phyloP scores from a whole-genome alignment of 2,329 filamentous ascomycete species.

The Aplosporella prunicola region DNA sequence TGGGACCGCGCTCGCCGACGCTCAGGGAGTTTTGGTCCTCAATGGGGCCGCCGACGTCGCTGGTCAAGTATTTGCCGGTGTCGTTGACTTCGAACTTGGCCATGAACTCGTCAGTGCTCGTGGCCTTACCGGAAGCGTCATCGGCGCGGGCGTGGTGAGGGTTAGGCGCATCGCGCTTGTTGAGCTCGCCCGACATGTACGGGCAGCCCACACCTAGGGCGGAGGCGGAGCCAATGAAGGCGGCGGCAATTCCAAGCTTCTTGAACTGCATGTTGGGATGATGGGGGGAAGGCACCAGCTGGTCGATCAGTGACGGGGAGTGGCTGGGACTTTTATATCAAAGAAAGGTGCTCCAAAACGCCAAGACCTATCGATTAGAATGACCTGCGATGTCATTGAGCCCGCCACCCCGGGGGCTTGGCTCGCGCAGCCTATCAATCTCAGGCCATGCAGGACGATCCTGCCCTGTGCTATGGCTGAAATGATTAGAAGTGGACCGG shows the following conservation, averaged over 20 bases:
- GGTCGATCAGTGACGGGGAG: neutral
- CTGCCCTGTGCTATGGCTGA: conserved; percentile 7
- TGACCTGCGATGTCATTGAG: neutral
- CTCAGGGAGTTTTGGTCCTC: conserved; percentile 57
- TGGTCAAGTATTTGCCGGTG: conserved; percentile 39
- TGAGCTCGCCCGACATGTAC: conserved; percentile 24
- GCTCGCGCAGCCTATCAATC: conserved; percentile 9
- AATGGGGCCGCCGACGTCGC: conserved; percentile 59
- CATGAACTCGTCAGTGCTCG: conserved; percentile 26
- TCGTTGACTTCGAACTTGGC: conserved; percentile 29
- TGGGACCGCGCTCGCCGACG: conserved; percentile 57
- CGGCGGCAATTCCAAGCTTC: conserved; percentile 9
- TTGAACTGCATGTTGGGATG: conserved; percentile 7
- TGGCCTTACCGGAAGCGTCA: conserved; percentile 10
- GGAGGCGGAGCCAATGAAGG: conserved; percentile 7
- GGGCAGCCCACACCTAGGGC: conserved; percentile 20
- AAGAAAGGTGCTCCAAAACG: conserved; percentile 1
- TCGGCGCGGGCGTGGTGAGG: conserved; percentile 23
- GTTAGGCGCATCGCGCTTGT: conserved; percentile 19
- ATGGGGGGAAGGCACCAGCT: neutral
- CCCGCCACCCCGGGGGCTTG: conserved; percentile 6
- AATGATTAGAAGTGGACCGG: conserved; percentile 12
- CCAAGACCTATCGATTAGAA: conserved; percentile 4
- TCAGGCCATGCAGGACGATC: conserved; percentile 11
- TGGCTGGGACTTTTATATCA: conserved; percentile 4